These are phyloP conservation scores for Talinum fruticosum DNA, from an alignment of 148 eudicot species.

Conservation along the genomic window DNA sequence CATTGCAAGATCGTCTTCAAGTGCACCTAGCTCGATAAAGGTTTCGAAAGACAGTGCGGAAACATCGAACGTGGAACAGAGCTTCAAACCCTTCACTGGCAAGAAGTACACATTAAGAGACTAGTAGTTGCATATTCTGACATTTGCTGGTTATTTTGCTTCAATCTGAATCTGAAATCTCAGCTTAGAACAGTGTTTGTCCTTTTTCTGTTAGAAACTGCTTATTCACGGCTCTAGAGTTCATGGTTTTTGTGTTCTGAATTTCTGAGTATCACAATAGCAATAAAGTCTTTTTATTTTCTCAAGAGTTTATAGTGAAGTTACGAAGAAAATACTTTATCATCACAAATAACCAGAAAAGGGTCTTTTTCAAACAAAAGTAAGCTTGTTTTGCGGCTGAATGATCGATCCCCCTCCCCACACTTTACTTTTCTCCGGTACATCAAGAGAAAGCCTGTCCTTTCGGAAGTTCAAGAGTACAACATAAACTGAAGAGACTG, in stretches of 20 bases:
- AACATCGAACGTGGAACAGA: neutral
- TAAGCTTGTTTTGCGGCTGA: no score
- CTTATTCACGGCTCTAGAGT: neutral
- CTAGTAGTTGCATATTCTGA: neutral
- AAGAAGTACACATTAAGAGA: slow-evolving; percentile 12
- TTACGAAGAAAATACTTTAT: neutral
- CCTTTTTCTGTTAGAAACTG: neutral
- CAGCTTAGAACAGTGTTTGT: neutral
- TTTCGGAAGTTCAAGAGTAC: neutral
- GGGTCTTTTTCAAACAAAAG: neutral
- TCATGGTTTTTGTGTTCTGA: neutral
- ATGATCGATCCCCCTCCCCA: no score
- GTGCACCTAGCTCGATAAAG: neutral
- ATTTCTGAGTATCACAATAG: neutral
- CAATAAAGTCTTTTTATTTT: neutral
- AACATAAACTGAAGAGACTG: neutral
- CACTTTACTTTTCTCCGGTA: no score
- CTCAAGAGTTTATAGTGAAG: neutral
- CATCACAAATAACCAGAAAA: neutral
- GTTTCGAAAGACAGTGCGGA: neutral
- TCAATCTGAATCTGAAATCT: neutral
- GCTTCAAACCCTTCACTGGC: slow-evolving; percentile 10
- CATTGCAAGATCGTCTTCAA: neutral
- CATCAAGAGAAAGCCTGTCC: no score
- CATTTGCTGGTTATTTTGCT: neutral